Evolutionary conservation across 164 flowering plant genomes (phyloP).

Genomic region (Chimonanthus salicifolius): DNA sequence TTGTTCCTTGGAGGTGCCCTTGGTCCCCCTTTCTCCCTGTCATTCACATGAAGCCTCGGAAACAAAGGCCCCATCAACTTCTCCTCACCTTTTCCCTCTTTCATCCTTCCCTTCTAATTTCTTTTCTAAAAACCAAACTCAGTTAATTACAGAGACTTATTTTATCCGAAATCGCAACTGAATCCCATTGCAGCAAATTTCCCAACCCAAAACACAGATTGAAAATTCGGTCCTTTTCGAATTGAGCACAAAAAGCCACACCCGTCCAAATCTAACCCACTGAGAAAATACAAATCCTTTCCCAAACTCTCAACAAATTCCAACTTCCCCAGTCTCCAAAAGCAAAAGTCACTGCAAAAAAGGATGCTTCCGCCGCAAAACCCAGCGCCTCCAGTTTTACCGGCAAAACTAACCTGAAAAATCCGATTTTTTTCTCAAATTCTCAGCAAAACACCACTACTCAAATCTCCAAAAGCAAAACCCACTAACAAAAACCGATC

Average conservation of each 20-base stretch:
- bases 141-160: neutral
- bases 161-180: neutral
- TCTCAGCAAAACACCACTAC: neutral
- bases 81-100: slow-evolving; percentile 46
- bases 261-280: neutral
- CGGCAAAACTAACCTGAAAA: neutral
- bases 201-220: neutral
- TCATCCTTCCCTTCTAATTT: slow-evolving; percentile 24
- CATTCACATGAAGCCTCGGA: slow-evolving; percentile 83
- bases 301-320: neutral
- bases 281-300: neutral
- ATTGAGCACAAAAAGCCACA: neutral
- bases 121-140: neutral
- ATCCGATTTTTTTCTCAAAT: neutral
- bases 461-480: slow-evolving; percentile 2
- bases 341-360: neutral
- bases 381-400: neutral
- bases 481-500: neutral
- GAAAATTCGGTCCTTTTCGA: neutral
- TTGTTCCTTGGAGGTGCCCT: slow-evolving; percentile 89
- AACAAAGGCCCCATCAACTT: slow-evolving; percentile 55
- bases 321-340: neutral
- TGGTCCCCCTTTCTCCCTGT: slow-evolving; percentile 79
- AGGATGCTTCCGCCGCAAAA: neutral
- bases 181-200: neutral